Conservation (phyloP, 257 asterid species). For the Vinca minor region DNA sequence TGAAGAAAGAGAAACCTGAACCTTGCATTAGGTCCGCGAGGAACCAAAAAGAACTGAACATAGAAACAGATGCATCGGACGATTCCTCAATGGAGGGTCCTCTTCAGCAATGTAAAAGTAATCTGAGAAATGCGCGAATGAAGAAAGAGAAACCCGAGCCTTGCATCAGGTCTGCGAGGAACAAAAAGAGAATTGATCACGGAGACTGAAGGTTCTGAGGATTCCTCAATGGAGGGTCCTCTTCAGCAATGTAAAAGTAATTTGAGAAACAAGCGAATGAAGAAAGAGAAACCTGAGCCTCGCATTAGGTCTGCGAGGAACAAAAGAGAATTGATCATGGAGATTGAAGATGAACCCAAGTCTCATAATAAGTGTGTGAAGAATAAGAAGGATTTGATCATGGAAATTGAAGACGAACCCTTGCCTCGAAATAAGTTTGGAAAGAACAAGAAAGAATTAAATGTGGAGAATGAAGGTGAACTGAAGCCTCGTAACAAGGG, state of each 20-base stretch:
- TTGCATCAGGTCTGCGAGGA: constrained; percentile 24
- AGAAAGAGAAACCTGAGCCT: constrained; percentile 34
- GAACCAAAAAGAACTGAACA: constrained; percentile 22
- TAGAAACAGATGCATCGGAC: background rate
- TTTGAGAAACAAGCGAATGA: constrained; percentile 31
- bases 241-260: constrained; percentile 39
- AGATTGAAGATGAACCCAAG: constrained; percentile 14
- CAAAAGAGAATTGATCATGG: constrained; percentile 19
- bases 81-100: constrained; percentile 16
- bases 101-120: constrained; percentile 36
- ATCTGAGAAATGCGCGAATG: constrained; percentile 31
- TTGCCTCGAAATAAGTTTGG: background rate
- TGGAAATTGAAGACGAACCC: constrained; percentile 2
- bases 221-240: constrained; percentile 13
- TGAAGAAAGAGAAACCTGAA: constrained; percentile 33
- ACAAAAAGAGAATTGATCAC: constrained; percentile 20
- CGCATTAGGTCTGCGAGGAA: constrained; percentile 25
- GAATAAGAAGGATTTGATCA: constrained; percentile 22
- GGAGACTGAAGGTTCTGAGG: constrained; percentile 9
- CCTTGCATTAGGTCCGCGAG: constrained; percentile 25
- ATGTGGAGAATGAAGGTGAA: constrained; percentile 1
- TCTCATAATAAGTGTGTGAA: constrained; percentile 26
- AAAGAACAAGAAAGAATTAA: constrained; percentile 12
- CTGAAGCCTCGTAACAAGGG: background rate
- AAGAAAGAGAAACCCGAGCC: too few relatives aligned